phyloP scores from a whole-genome alignment of 257 asterid species.

The Rauvolfia tetraphylla region DNA sequence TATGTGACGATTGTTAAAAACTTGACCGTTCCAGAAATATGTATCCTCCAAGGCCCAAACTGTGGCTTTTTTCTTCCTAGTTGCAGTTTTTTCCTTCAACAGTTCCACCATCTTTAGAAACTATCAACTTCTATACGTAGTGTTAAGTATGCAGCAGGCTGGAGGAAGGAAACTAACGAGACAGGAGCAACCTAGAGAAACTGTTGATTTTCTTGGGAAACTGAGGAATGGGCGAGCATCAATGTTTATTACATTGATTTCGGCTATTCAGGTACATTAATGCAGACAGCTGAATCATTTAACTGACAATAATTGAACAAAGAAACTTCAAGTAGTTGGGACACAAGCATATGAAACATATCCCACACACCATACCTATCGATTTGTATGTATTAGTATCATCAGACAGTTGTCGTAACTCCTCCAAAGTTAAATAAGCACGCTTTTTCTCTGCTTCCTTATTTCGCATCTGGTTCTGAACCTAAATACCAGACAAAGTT shows the following conservation, averaged over 20 bases:
- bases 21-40: not conserved
- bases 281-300: not conserved
- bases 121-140: not conserved
- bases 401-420: conserved; percentile 66
- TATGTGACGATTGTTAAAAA: not conserved
- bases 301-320: not conserved
- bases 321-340: not conserved
- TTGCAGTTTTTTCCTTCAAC: not conserved
- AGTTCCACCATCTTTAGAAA: not conserved
- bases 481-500: conserved; percentile 32
- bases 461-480: conserved; percentile 74
- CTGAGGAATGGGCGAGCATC: too few species aligned
- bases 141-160: not conserved
- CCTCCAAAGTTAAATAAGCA: conserved; percentile 91
- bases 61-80: not conserved
- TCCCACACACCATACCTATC: conserved; percentile 37
- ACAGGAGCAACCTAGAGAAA: not conserved
- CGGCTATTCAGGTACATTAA: not conserved
- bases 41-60: not conserved
- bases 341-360: not conserved
- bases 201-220: not conserved
- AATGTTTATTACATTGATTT: not conserved
- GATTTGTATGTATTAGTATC: conserved; percentile 85
- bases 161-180: not conserved
- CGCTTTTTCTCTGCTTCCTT: conserved; percentile 90